Conservation (phyloP, 75 land plant species). For the Selaginella moellendorffii region DNA sequence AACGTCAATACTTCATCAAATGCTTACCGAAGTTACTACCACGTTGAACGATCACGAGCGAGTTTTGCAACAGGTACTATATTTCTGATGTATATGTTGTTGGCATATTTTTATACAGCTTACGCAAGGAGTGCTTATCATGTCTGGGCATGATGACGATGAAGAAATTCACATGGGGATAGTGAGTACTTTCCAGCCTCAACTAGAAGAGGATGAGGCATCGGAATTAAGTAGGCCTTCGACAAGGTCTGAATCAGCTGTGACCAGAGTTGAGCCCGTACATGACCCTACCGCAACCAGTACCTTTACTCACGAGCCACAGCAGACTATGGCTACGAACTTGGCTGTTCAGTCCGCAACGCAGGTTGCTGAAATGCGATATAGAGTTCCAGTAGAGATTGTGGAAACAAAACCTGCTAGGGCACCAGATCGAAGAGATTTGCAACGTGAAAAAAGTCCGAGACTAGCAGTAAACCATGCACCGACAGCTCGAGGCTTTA, state of each 20-base stretch:
- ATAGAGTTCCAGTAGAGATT: no score
- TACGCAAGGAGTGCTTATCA: neutral
- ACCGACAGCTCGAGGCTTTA: no score
- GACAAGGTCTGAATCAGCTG: no score
- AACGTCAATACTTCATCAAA: neutral
- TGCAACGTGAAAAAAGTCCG: no score
- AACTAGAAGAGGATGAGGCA: neutral
- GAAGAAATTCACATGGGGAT: neutral
- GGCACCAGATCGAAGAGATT: no score
- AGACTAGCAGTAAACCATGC: no score
- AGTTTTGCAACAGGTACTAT: constrained; percentile 1
- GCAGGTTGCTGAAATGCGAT: no score
- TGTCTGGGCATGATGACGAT: neutral
- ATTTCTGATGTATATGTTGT: no score
- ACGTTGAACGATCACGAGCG: neutral
- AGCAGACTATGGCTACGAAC: no score
- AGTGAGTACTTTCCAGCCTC: neutral
- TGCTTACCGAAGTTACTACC: neutral
- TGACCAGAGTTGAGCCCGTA: neutral
- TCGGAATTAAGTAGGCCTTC: neutral
- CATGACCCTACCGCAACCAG: neutral
- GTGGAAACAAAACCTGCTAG: no score
- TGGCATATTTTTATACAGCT: neutral
- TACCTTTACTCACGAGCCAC: no score
- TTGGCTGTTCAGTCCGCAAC: no score